A percentile compares a stretch with the other conserved stretches of the same genome.
phyloP scores from a whole-genome alignment of 768 basidiomycete species.

The Leccinum subtestaceum region DNA sequence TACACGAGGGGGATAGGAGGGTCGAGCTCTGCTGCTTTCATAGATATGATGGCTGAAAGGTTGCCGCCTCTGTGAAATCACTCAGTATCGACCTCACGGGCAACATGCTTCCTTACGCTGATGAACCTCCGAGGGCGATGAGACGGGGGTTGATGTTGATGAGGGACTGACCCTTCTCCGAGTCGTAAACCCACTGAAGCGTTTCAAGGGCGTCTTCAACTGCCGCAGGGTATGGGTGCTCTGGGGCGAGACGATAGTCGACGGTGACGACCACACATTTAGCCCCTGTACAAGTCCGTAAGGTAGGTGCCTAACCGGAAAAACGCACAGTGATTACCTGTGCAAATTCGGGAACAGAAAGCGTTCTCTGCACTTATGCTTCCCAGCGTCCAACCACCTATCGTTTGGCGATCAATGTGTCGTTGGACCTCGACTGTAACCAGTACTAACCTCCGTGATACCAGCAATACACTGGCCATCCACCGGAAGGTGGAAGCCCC shows the following conservation, averaged over 20 bases:
- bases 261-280: slow-evolving; percentile 35
- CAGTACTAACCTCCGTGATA: slow-evolving; percentile 63
- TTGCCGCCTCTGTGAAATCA: slow-evolving; percentile 60
- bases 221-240: slow-evolving; percentile 33
- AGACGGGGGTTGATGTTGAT: slow-evolving; percentile 48
- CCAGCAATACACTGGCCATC: slow-evolving; percentile 74
- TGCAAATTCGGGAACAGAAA: slow-evolving; percentile 42
- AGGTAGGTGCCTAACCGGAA: not conserved
- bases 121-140: slow-evolving; percentile 72
- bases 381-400: slow-evolving; percentile 79
- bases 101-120: slow-evolving; percentile 44
- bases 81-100: not conserved
- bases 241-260: slow-evolving; percentile 36
- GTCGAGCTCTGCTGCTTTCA: slow-evolving; percentile 52
- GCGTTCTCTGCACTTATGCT: slow-evolving; percentile 58
- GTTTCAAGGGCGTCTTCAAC: slow-evolving; percentile 38
- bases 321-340: slow-evolving; percentile 15
- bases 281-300: slow-evolving; percentile 17
- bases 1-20: slow-evolving; percentile 55
- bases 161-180: slow-evolving; percentile 39
- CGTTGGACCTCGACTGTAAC: not conserved
- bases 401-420: not conserved
- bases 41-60: slow-evolving; percentile 62
- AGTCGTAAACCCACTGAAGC: slow-evolving; percentile 26
- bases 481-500: slow-evolving; percentile 43